These are phyloP conservation scores for Choanephora cucurbitarum DNA, from an alignment of 371 early-diverging fungal species.

Conservation along the genomic window DNA sequence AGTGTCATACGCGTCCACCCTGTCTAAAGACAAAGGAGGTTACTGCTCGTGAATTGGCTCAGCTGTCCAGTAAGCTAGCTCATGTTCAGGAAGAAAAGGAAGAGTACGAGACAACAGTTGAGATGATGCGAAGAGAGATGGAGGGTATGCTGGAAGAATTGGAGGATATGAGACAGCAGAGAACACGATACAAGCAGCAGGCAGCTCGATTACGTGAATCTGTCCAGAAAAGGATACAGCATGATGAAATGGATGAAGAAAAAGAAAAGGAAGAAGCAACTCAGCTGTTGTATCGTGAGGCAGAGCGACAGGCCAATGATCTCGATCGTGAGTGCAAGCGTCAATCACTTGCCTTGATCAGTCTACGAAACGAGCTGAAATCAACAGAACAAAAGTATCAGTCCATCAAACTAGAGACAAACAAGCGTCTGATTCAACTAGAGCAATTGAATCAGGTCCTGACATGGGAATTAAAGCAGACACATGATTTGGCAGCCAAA, in stretches of 20 bases:
- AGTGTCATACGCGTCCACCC: too few relatives aligned
- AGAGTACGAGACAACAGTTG: slow-evolving; percentile 24
- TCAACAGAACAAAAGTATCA: slow-evolving; percentile 14
- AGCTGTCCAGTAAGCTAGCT: background rate
- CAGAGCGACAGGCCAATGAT: slow-evolving; percentile 29
- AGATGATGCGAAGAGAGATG: slow-evolving; percentile 26
- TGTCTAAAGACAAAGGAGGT: too few relatives aligned
- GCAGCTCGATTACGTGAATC: slow-evolving; percentile 9
- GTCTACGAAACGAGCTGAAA: slow-evolving; percentile 19
- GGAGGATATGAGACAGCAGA: slow-evolving; percentile 25
- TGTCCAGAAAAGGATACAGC: background rate
- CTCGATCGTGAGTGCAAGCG: slow-evolving; percentile 32
- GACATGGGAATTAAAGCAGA: too few relatives aligned
- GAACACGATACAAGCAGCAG: slow-evolving; percentile 19
- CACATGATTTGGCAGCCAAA: background rate
- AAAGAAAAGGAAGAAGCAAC: slow-evolving; percentile 21
- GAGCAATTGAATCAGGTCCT: slow-evolving; percentile 7
- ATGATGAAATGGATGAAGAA: slow-evolving; percentile 6
- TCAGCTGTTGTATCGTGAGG: slow-evolving; percentile 17
- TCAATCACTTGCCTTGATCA: slow-evolving; percentile 18
- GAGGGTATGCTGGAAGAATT: slow-evolving; percentile 28
- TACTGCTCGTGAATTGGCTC: too few relatives aligned
- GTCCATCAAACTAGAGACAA: slow-evolving; percentile 3
- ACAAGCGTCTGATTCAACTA: slow-evolving; percentile 8
- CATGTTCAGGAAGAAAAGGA: slow-evolving; percentile 24